Evolutionary conservation across 495 filamentous ascomycete species (phyloP).

Genomic region (Lepidopterella palustris): DNA sequence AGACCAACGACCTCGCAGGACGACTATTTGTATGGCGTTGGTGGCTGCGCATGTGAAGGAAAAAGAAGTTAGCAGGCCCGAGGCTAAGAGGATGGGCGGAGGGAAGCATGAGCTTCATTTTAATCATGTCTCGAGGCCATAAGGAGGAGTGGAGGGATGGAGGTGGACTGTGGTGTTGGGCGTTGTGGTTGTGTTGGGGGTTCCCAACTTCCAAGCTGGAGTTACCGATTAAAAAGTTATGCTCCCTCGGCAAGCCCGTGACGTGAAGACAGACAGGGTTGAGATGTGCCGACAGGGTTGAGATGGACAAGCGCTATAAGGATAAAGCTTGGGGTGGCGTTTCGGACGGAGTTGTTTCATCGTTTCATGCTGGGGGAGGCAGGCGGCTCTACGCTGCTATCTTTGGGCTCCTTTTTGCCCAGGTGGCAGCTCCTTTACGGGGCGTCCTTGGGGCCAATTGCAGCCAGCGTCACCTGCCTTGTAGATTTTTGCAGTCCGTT

Average conservation of each 20-base stretch:
- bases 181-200: neutral
- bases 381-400: no score
- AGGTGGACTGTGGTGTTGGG: no score
- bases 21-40: neutral
- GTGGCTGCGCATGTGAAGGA: neutral
- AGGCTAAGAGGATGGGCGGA: conserved; percentile 2
- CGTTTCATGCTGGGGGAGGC: neutral
- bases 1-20: no score
- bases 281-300: neutral
- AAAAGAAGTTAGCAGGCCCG: neutral
- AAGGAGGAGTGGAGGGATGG: neutral
- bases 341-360: no score
- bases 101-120: neutral
- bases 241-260: conserved; percentile 1
- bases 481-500: neutral
- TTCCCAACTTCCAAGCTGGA: neutral
- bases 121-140: neutral
- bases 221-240: neutral
- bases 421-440: no score
- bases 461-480: neutral
- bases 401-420: neutral
- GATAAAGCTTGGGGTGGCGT: neutral
- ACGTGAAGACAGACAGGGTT: neutral
- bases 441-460: no score
- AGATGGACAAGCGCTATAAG: neutral